phyloP scores from a whole-genome alignment of 2,329 filamentous ascomycete species.

The Trichoderma sp. region DNA sequence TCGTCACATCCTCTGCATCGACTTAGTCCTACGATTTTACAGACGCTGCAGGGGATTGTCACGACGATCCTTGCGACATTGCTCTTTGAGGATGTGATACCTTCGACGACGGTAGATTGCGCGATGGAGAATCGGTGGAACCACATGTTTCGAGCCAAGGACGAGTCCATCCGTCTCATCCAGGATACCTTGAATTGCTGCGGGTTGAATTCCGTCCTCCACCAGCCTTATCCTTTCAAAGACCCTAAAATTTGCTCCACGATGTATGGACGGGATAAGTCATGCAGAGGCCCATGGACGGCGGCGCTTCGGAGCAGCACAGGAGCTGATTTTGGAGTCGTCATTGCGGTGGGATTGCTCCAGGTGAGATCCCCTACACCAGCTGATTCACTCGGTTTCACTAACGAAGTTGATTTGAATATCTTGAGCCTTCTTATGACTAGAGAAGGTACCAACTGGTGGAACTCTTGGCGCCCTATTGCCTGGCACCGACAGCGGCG shows the following conservation, averaged over 20 bases:
- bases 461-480: conserved; percentile 30
- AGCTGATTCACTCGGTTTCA: neutral
- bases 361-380: conserved; percentile 47
- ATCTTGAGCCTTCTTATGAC: conserved; percentile 36
- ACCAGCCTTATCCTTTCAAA: conserved; percentile 66
- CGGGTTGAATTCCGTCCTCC: conserved; percentile 57
- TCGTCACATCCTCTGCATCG: conserved; percentile 26
- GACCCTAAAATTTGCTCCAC: conserved; percentile 43
- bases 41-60: conserved; percentile 45
- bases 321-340: conserved; percentile 56
- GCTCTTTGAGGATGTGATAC: conserved; percentile 38
- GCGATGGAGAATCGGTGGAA: conserved; percentile 59
- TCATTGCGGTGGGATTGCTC: conserved; percentile 53
- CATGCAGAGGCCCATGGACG: conserved; percentile 60
- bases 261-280: conserved; percentile 45
- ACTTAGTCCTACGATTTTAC: conserved; percentile 39
- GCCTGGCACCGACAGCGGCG: conserved; percentile 21
- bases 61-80: conserved; percentile 49
- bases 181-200: conserved; percentile 70
- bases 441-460: conserved; percentile 35
- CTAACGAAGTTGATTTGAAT: neutral
- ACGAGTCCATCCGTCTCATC: conserved; percentile 56
- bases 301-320: conserved; percentile 54
- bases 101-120: conserved; percentile 47
- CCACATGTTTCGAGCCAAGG: conserved; percentile 51